phyloP scores from a whole-genome alignment of 306 rosid genomes.

The Vigna nakashimae region DNA sequence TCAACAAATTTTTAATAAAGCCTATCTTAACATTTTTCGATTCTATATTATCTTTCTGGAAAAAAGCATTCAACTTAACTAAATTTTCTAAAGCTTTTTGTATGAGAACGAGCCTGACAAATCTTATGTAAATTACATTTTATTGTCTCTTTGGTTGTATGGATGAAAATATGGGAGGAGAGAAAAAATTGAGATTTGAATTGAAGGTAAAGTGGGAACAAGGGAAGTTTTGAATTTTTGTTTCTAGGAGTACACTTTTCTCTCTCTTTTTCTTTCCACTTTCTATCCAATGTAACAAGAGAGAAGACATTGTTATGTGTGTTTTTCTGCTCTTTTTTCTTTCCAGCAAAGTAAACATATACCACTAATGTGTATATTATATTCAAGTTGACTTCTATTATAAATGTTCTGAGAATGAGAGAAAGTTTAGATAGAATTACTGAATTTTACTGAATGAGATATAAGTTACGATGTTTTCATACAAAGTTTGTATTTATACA shows the following conservation, averaged over 20 bases:
- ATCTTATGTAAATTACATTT: not conserved
- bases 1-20: no score
- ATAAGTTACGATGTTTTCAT: no score
- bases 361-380: not conserved
- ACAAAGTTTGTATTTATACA: no score
- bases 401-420: no score
- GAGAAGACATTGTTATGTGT: not conserved
- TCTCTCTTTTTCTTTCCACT: not conserved
- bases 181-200: not conserved
- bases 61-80: not conserved
- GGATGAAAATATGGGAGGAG: not conserved
- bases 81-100: not conserved
- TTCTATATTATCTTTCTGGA: not conserved
- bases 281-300: not conserved
- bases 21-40: no score
- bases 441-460: no score
- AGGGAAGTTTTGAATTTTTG: not conserved
- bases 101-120: not conserved
- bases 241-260: not conserved
- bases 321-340: not conserved
- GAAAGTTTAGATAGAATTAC: no score
- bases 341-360: not conserved
- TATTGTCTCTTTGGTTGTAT: not conserved
- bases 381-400: not conserved
- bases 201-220: not conserved